A percentile compares a stretch with the other conserved stretches of the same genome.
phyloP scores from a whole-genome alignment of 768 basidiomycete genomes.

The Pholiota conissans region DNA sequence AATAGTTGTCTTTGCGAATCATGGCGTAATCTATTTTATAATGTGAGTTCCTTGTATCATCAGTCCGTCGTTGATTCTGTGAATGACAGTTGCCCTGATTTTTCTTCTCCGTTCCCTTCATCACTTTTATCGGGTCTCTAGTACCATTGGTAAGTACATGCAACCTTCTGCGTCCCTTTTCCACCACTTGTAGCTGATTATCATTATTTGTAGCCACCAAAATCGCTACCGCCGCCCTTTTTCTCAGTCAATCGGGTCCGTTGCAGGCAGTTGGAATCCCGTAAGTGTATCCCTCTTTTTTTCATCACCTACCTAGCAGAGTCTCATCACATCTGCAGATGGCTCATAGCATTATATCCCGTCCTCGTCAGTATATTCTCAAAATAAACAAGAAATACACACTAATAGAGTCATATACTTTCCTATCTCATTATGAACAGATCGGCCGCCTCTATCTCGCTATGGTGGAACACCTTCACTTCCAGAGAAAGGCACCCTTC shows the following conservation, averaged over 20 bases:
- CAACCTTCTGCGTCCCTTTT: neutral
- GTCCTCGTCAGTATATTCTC: conserved; percentile 7
- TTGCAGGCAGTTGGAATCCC: conserved; percentile 17
- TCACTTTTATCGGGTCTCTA: neutral
- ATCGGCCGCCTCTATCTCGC: conserved; percentile 14
- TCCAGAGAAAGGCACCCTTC: neutral
- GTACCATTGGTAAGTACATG: neutral
- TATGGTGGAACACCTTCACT: conserved; percentile 19
- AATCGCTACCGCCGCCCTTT: conserved; percentile 14
- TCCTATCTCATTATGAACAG: neutral
- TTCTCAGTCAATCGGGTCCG: conserved; percentile 14
- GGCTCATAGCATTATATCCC: conserved; percentile 19
- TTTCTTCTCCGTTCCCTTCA: neutral
- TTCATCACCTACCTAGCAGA: neutral
- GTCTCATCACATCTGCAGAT: neutral
- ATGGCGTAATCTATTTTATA: conserved; percentile 21
- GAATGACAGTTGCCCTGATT: neutral
- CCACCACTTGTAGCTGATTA: too few relatives aligned
- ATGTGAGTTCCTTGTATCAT: conserved; percentile 11
- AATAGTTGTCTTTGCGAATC: conserved; percentile 19
- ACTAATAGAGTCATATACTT: neutral
- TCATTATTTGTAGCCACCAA: conserved; percentile 10
- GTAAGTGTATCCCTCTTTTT: neutral
- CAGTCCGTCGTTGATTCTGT: too few relatives aligned
- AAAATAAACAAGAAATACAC: neutral